Evolutionary conservation across 805 yeast genomes (phyloP), one percentile per base, ranked within the genome.

Genomic region (Wickerhamomyces mucosus): DNA sequence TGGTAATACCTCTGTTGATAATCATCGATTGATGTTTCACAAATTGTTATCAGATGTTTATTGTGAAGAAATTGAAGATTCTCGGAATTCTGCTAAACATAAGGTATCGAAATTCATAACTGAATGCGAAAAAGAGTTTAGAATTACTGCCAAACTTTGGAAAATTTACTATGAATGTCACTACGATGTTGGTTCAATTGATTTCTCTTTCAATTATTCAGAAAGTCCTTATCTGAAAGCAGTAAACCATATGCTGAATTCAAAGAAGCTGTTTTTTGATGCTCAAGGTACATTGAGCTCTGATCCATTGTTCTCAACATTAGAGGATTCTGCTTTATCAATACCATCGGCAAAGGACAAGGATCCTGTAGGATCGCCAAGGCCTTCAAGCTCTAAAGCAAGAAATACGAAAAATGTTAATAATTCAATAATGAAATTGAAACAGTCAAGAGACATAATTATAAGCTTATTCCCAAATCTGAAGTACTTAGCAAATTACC

Each of bases 321-420:
- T 71, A 26, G 66, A 59, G 29, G 77, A 72, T 22, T 67, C 76
- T 1, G 72, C 69, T 1, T 47, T 69, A 33, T 61, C 70, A 0
- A 47, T 65, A 8, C 73, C 75, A 0, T 6, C 26, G 6, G 26
- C 26, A 7, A 23, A 9, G 16, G 15, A 23, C 15, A 15, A 14
- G 6, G 26, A 23, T 13, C 10, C 15, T 8, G 10, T 23, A 16
- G 26, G 16, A 5, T 56, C 67, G 19, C 38, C 33, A 13, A 15
- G 15, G 5, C 21, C 37, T 4, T 35, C 43, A 6, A 43, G 39
- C 17, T 20, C 20, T n/a, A 47, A 39, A 15, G 20, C 45, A 3
- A 50, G 42, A 24, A 45, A 38, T 24, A 14, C 36, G 26, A 42
- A 34, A 30, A 50, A 47, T 21, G 38, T 45, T 8, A 48, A 44